Conservation (phyloP, 139 green algal species). For the Axilococcus clingmanii region DNA sequence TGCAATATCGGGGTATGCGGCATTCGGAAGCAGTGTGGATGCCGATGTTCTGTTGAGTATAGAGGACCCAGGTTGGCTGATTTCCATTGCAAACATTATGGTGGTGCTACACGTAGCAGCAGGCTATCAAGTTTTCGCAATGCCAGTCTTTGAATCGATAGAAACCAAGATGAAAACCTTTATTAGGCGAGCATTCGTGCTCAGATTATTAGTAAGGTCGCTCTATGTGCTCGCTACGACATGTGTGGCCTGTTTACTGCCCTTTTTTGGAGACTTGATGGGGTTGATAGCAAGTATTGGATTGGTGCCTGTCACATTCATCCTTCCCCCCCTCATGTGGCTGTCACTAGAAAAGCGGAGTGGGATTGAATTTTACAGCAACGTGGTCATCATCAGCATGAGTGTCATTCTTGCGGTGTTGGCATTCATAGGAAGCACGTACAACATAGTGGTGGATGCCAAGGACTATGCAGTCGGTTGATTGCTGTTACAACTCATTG, state of each 20-base stretch:
- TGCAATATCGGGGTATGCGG: slow-evolving; percentile 40
- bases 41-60: slow-evolving; percentile 55
- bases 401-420: slow-evolving; percentile 18
- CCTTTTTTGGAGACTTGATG: slow-evolving; percentile 51
- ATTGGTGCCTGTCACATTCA: slow-evolving; percentile 33
- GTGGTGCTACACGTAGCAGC: slow-evolving; percentile 54
- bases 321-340: slow-evolving; percentile 33
- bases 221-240: slow-evolving; percentile 31
- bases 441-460: slow-evolving; percentile 29
- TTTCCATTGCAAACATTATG: slow-evolving; percentile 43
- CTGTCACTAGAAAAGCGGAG: slow-evolving; percentile 11
- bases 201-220: slow-evolving; percentile 30
- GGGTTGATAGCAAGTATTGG: slow-evolving; percentile 17
- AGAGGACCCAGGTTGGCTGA: slow-evolving; percentile 15
- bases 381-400: slow-evolving; percentile 16
- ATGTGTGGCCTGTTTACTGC: slow-evolving; percentile 37
- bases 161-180: slow-evolving; percentile 22
- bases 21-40: slow-evolving; percentile 31
- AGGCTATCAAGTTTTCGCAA: slow-evolving; percentile 46
- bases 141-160: slow-evolving; percentile 37
- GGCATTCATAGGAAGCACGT: slow-evolving; percentile 19
- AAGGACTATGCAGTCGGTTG: slow-evolving; percentile 18
- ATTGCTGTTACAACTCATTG: slow-evolving; percentile 1
- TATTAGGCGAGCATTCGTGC: slow-evolving; percentile 12
- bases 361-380: slow-evolving; percentile 10